Conservation (phyloP, 2,329 filamentous ascomycete species). For the Samsoniella hepiali region DNA sequence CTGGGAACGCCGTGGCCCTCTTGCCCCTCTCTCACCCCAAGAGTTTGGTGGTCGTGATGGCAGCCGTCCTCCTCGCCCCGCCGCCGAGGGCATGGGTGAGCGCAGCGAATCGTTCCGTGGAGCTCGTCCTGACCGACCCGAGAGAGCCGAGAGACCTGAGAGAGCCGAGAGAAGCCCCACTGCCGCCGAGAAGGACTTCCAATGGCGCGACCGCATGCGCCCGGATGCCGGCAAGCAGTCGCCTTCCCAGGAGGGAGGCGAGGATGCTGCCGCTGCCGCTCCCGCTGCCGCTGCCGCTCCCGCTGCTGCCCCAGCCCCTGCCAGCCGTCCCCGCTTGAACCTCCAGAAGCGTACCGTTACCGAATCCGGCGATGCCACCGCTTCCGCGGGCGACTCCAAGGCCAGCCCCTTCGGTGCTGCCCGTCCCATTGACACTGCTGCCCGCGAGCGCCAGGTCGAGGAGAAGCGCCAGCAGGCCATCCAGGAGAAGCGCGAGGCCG, state of each 20-base stretch:
- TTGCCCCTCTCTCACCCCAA: constrained; percentile 64
- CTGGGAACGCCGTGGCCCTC: constrained; percentile 92
- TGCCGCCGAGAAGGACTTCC: constrained; percentile 86
- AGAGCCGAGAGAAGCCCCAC: constrained; percentile 68
- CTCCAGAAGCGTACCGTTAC: constrained; percentile 88
- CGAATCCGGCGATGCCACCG: constrained; percentile 55
- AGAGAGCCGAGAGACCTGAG: constrained; percentile 52
- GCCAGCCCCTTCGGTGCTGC: constrained; percentile 92
- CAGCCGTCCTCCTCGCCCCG: constrained; percentile 49
- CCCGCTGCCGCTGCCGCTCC: constrained; percentile 60
- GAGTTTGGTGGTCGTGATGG: constrained; percentile 55
- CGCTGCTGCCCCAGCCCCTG: constrained; percentile 47
- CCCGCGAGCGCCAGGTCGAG: constrained; percentile 84
- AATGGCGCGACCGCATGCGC: constrained; percentile 90
- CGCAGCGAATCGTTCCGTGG: constrained; percentile 57
- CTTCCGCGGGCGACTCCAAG: constrained; percentile 68
- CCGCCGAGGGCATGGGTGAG: constrained; percentile 52
- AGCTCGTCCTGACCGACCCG: constrained; percentile 63
- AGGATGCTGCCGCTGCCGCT: constrained; percentile 71
- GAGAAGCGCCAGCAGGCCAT: constrained; percentile 75
- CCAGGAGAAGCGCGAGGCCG: constrained; percentile 80
- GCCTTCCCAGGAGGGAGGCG: constrained; percentile 67
- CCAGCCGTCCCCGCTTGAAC: constrained; percentile 76
- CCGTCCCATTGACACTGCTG: constrained; percentile 87
- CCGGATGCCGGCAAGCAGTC: constrained; percentile 68